Percentiles rank a stretch among this genome's conserved stretches.
These are phyloP conservation scores for Psidium guajava DNA, from an alignment of 345 rosid genomes.

Conservation along the genomic window DNA sequence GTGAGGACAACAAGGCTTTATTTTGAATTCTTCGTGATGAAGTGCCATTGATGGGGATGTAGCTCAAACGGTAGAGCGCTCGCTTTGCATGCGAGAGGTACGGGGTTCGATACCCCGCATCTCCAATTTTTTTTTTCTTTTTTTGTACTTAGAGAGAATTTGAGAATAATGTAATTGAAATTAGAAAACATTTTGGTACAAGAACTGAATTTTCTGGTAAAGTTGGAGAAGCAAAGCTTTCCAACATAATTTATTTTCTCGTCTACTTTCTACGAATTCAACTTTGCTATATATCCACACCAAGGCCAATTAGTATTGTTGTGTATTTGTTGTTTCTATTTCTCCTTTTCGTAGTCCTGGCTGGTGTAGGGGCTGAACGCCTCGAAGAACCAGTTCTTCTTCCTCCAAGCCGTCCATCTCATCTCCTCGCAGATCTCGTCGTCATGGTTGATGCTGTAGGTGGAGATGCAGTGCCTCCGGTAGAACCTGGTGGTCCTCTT, in stretches of 20 bases:
- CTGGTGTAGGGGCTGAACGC: constrained; percentile 71
- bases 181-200: neutral
- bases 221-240: neutral
- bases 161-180: neutral
- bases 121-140: neutral
- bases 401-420: constrained; percentile 70
- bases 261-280: neutral
- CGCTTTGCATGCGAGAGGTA: constrained; percentile 38
- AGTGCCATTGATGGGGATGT: constrained; percentile 11
- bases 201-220: neutral
- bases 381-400: constrained; percentile 49
- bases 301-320: neutral
- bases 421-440: constrained; percentile 78
- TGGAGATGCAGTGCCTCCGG: constrained; percentile 78
- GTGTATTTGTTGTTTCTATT: neutral
- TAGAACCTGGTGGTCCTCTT: constrained; percentile 63
- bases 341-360: constrained; percentile 31
- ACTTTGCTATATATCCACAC: neutral
- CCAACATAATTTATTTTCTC: neutral
- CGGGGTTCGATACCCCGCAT: constrained; percentile 39
- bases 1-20: no score
- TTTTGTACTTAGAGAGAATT: neutral
- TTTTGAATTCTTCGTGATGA: no score
- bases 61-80: constrained; percentile 52
- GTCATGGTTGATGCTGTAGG: constrained; percentile 77